Conservation (phyloP, 2,329 filamentous ascomycete genomes). For the Fusarium sterilihyphosum region DNA sequence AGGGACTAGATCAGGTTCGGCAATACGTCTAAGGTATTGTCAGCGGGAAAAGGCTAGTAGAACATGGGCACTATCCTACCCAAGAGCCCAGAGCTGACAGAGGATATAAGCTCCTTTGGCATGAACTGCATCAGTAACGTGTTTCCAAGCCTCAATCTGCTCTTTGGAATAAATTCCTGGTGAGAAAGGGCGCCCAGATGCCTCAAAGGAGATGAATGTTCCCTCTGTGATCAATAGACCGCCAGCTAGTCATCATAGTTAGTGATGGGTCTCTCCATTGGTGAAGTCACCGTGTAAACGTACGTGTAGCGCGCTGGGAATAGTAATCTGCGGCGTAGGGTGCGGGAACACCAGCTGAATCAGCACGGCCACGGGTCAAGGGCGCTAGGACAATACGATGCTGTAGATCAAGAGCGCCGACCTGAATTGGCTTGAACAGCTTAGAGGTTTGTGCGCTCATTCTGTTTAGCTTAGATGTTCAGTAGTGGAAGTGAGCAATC, state of each 20-base stretch:
- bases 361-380: constrained; percentile 63
- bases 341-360: constrained; percentile 42
- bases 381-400: constrained; percentile 65
- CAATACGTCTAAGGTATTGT: constrained; percentile 9
- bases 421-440: constrained; percentile 54
- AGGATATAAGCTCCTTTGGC: constrained; percentile 68
- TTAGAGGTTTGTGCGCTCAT: neutral
- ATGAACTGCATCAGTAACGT: constrained; percentile 71
- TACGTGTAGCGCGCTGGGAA: constrained; percentile 53
- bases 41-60: fast-evolving
- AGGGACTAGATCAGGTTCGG: constrained; percentile 22
- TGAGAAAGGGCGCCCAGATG: constrained; percentile 41
- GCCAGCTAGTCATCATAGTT: constrained; percentile 43
- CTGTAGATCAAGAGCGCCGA: constrained; percentile 51
- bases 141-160: constrained; percentile 70
- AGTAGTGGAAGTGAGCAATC: neutral
- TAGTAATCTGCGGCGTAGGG: constrained; percentile 57
- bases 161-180: constrained; percentile 61
- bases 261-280: fast-evolving
- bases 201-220: constrained; percentile 52
- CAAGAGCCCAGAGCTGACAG: constrained; percentile 70
- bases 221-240: constrained; percentile 56
- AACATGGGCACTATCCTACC: constrained; percentile 55
- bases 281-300: fast-evolving
- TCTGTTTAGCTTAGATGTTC: neutral